Conservation (phyloP, 495 filamentous ascomycete species). For the Podospora didyma region DNA sequence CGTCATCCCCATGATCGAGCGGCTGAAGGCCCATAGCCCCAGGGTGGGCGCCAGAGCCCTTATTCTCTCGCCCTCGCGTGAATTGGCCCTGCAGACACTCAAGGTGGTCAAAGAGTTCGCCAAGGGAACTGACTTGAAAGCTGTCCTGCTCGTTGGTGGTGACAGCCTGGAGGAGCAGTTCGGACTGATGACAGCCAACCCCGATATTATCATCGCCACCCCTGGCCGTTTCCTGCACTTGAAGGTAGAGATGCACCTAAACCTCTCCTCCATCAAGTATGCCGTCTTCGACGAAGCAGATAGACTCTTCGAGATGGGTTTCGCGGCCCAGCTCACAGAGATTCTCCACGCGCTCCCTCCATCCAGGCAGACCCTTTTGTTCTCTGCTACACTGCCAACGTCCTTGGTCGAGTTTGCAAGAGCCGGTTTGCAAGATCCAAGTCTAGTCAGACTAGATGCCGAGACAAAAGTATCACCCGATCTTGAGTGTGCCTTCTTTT, state of each 20-base stretch:
- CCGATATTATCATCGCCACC: conserved; percentile 94
- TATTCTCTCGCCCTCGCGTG: conserved; percentile 85
- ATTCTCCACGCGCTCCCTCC: conserved; percentile 84
- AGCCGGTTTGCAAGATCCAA: conserved; percentile 87
- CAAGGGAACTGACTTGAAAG: conserved; percentile 83
- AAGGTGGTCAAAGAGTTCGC: conserved; percentile 95
- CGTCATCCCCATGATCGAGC: conserved; percentile 96
- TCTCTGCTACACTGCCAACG: conserved; percentile 90
- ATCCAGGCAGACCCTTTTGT: conserved; percentile 83
- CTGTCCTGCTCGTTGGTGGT: conserved; percentile 85
- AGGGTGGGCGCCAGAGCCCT: conserved; percentile 79
- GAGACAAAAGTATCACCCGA: conserved; percentile 96
- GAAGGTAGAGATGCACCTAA: conserved; percentile 89
- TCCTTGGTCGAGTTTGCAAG: conserved; percentile 93
- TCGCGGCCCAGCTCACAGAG: conserved; percentile 86
- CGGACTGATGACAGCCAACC: conserved; percentile 84
- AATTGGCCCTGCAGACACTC: conserved; percentile 89
- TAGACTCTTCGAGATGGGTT: conserved; percentile 96
- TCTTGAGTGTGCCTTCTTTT: conserved; percentile 89
- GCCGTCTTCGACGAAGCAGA: conserved; percentile 98
- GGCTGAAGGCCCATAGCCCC: conserved; percentile 81
- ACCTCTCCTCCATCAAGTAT: conserved; percentile 80
- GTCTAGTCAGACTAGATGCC: conserved; percentile 79
- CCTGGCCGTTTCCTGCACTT: conserved; percentile 93
- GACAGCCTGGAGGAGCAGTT: conserved; percentile 97